Evolutionary conservation across 2,329 filamentous ascomycete species (phyloP).

Genomic region (Scleromitrula shiraiana): DNA sequence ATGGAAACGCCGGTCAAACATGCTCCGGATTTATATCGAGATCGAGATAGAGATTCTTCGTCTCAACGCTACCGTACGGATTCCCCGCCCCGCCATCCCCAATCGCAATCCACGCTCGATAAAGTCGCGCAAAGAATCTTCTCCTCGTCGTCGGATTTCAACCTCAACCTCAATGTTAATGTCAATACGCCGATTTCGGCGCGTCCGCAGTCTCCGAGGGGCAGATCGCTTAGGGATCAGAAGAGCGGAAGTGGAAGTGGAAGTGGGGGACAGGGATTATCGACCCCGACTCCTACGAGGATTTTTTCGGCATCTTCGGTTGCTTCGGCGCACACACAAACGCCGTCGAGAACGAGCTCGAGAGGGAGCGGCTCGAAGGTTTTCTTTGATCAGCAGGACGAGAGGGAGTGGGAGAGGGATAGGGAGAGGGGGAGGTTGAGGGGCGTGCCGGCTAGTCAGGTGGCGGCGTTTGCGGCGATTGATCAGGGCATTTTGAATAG

Average conservation of each 20-base stretch:
- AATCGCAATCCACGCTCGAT: slow-evolving; percentile 50
- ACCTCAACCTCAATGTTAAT: too few species aligned
- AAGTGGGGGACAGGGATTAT: slow-evolving; percentile 20
- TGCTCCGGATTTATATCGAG: too few species aligned
- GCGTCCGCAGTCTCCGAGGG: slow-evolving; percentile 26
- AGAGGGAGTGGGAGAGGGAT: too few species aligned
- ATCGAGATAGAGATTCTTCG: too few species aligned
- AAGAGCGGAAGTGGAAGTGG: slow-evolving; percentile 19
- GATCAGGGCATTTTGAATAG: slow-evolving; percentile 54
- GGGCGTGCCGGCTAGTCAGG: slow-evolving; percentile 37
- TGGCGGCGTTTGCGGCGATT: slow-evolving; percentile 53
- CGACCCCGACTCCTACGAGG: slow-evolving; percentile 19
- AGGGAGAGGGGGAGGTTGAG: not conserved
- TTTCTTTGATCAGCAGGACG: too few species aligned
- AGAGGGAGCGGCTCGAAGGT: too few species aligned
- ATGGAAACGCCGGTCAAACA: slow-evolving; percentile 23
- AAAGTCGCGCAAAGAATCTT: slow-evolving; percentile 55
- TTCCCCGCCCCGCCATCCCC: slow-evolving; percentile 46
- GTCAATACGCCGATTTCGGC: slow-evolving; percentile 38
- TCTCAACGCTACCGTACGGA: slow-evolving; percentile 35
- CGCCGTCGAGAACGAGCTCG: slow-evolving; percentile 20
- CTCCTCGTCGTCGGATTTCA: too few species aligned
- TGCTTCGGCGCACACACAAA: slow-evolving; percentile 20
- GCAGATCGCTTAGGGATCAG: slow-evolving; percentile 11
- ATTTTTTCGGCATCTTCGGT: slow-evolving; percentile 18